Percentiles rank a stretch among this genome's conserved stretches.
These are phyloP conservation scores for Kodamaea plutei DNA, from an alignment of 1,139 yeast species.

Conservation along the genomic window DNA sequence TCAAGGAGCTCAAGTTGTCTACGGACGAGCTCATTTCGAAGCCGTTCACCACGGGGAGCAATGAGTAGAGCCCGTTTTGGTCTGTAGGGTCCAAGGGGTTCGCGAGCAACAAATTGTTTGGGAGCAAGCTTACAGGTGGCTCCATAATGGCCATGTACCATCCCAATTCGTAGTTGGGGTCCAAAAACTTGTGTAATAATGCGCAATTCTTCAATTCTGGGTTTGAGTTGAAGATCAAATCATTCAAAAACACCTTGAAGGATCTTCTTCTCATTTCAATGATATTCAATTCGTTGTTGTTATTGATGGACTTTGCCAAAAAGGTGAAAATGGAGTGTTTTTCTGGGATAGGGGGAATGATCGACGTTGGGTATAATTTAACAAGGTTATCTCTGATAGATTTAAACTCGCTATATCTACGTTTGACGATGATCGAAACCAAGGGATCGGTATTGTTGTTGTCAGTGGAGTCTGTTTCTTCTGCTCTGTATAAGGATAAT, in stretches of 20 bases:
- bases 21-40: constrained; percentile 29
- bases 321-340: constrained; percentile 49
- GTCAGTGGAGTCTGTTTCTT: background rate
- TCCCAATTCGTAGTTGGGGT: constrained; percentile 45
- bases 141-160: constrained; percentile 47
- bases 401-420: constrained; percentile 54
- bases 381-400: constrained; percentile 44
- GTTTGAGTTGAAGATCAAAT: constrained; percentile 29
- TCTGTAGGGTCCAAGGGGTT: constrained; percentile 45
- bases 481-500: constrained; percentile 15
- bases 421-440: constrained; percentile 33
- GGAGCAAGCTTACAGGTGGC: constrained; percentile 42
- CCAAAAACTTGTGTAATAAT: constrained; percentile 41
- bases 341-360: constrained; percentile 57
- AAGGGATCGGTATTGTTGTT: constrained; percentile 6
- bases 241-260: constrained; percentile 36
- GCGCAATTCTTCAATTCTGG: constrained; percentile 26
- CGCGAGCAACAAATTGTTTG: constrained; percentile 37
- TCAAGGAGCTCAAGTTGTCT: constrained; percentile 32
- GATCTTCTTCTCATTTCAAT: constrained; percentile 42
- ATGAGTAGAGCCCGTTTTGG: constrained; percentile 42
- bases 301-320: constrained; percentile 38
- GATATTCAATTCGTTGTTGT: constrained; percentile 33
- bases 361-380: constrained; percentile 45
- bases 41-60: constrained; percentile 38